A percentile compares a stretch with the other conserved stretches of the same genome.
phyloP scores from a whole-genome alignment of 306 rosid species.

The Morella rubra region DNA sequence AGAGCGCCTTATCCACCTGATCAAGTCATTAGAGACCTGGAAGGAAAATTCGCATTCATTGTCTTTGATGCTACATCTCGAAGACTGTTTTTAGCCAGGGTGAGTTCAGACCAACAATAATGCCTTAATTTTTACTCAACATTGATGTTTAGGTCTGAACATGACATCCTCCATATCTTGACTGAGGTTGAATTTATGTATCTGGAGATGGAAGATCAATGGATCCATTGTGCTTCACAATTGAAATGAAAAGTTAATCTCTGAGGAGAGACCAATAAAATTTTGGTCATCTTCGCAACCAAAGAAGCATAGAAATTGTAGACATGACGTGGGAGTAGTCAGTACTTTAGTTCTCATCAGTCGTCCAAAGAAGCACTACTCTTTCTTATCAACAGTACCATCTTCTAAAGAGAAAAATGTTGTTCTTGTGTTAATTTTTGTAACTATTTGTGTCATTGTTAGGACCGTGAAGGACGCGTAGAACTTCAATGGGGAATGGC shows the following conservation, averaged over 20 bases:
- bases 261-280: background rate
- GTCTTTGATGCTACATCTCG: conserved; percentile 47
- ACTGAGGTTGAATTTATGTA: background rate
- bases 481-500: conserved; percentile 54
- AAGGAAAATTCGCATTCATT: conserved; percentile 56
- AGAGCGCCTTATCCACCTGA: conserved; percentile 68
- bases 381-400: too few species aligned
- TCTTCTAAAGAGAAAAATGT: background rate
- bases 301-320: background rate
- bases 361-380: too few species aligned
- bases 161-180: background rate
- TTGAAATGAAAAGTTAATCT: background rate
- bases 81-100: conserved; percentile 54
- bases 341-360: too few species aligned
- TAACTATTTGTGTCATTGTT: conserved; percentile 13
- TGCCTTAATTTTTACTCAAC: too few species aligned
- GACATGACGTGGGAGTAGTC: background rate
- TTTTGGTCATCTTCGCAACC: too few species aligned
- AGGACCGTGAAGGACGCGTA: conserved; percentile 60
- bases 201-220: background rate
- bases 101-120: conserved; percentile 15
- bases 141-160: too few species aligned
- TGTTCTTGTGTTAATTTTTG: background rate
- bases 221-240: too few species aligned
- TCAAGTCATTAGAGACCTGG: conserved; percentile 58